These are phyloP conservation scores for Draba incana DNA, from an alignment of 345 rosid species.

Conservation along the genomic window DNA sequence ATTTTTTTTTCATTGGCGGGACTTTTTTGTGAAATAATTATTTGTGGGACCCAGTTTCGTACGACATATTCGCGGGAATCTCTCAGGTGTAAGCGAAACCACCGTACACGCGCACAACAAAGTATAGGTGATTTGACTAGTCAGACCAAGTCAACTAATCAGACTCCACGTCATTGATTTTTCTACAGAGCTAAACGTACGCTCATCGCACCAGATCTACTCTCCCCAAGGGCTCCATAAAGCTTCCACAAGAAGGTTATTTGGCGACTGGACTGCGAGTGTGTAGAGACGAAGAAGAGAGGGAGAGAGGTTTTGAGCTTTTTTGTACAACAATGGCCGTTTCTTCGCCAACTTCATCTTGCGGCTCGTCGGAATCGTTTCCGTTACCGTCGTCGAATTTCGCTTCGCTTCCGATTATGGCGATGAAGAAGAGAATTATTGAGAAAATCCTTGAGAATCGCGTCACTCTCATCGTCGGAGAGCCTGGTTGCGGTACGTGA, in stretches of 20 bases:
- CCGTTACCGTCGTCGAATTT: slow-evolving; percentile 51
- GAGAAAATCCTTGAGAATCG: slow-evolving; percentile 86
- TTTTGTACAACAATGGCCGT: slow-evolving; percentile 44
- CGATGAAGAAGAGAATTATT: slow-evolving; percentile 64
- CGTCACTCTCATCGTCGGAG: slow-evolving; percentile 95
- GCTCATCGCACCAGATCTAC: slow-evolving; percentile 26
- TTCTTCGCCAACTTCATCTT: slow-evolving; percentile 59
- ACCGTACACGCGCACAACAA: slow-evolving; percentile 11
- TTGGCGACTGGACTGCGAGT: slow-evolving; percentile 15
- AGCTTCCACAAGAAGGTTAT: background rate
- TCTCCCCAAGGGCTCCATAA: slow-evolving; percentile 14
- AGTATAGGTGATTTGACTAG: background rate
- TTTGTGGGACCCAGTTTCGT: slow-evolving; percentile 15
- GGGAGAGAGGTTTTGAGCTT: background rate
- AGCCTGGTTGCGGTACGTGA: slow-evolving; percentile 86
- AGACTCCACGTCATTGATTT: background rate
- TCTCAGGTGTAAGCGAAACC: slow-evolving; percentile 24
- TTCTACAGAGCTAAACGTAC: background rate
- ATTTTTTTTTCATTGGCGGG: slow-evolving; percentile 21
- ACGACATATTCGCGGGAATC: background rate
- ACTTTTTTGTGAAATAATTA: background rate
- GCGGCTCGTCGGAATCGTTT: slow-evolving; percentile 49
- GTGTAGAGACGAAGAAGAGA: background rate
- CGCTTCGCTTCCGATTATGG: slow-evolving; percentile 71
- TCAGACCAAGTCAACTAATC: slow-evolving; percentile 5